Evolutionary conservation across 2,329 filamentous ascomycete genomes (phyloP).

Genomic region (Phyllosticta citriasiana): DNA sequence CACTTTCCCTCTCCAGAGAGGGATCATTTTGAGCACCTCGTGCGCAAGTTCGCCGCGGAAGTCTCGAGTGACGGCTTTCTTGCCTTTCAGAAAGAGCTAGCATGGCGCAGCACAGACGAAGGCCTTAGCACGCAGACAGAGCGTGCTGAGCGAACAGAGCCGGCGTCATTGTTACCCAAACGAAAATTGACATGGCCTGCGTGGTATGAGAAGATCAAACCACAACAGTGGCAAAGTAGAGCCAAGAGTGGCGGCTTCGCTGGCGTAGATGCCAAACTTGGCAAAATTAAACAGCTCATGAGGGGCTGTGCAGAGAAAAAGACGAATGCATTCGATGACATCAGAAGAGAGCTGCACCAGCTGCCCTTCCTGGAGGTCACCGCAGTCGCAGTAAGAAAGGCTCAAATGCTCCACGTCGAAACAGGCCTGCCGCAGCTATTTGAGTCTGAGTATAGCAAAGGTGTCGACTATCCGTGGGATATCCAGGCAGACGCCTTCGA

Average conservation of each 20-base stretch:
- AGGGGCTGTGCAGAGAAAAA: not conserved
- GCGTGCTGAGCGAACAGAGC: not conserved
- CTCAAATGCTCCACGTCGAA: slow-evolving; percentile 26
- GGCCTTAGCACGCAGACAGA: not conserved
- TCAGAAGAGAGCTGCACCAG: slow-evolving; percentile 30
- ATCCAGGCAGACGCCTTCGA: slow-evolving; percentile 37
- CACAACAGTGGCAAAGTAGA: not conserved
- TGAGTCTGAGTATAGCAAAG: slow-evolving; percentile 13
- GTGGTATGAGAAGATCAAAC: not conserved
- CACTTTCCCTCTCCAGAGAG: not conserved
- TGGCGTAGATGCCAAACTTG: not conserved
- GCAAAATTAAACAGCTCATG: not conserved
- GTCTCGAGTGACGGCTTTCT: not conserved
- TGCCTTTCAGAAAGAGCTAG: not conserved
- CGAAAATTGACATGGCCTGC: not conserved
- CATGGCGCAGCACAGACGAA: not conserved
- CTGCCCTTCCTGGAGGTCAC: slow-evolving; percentile 28
- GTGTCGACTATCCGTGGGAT: slow-evolving; percentile 33
- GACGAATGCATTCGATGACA: slow-evolving; percentile 18
- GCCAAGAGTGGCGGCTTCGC: not conserved
- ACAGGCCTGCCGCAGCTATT: slow-evolving; percentile 35
- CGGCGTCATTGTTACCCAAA: not conserved
- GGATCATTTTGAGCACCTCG: not conserved
- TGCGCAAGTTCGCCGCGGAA: not conserved
- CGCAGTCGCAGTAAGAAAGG: slow-evolving; percentile 22